Evolutionary conservation across 1,284 basidiomycete species (phyloP).

Genomic region (Lentinula novae-zelandiae): DNA sequence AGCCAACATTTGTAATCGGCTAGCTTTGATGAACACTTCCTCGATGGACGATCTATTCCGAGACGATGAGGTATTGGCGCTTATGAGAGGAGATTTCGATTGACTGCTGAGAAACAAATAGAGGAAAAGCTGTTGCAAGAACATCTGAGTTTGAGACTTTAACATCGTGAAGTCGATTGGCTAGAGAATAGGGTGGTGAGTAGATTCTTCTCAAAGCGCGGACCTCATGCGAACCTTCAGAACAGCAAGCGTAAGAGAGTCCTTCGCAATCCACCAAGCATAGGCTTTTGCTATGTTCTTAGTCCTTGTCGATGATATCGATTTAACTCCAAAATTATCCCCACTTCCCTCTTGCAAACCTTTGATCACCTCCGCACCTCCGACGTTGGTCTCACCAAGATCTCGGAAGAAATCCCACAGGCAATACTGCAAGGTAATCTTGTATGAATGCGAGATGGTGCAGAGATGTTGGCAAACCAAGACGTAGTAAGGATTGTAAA

Average conservation of each 20-base stretch:
- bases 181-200: constrained; percentile 32
- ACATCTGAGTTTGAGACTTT: constrained; percentile 57
- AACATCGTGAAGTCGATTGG: constrained; percentile 82
- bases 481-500: constrained; percentile 96
- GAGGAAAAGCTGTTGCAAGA: constrained; percentile 67
- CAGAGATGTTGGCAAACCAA: constrained; percentile 80
- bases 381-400: constrained; percentile 81
- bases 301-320: constrained; percentile 57
- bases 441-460: constrained; percentile 74
- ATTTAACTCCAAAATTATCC: constrained; percentile 45
- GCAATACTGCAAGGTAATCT: constrained; percentile 93
- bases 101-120: constrained; percentile 74
- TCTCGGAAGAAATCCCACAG: constrained; percentile 97
- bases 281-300: constrained; percentile 73
- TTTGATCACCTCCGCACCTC: constrained; percentile 77
- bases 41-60: constrained; percentile 63
- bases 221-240: constrained; percentile 64
- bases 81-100: constrained; percentile 58
- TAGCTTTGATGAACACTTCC: constrained; percentile 68
- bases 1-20: constrained; percentile 54
- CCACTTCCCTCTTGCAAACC: constrained; percentile 45
- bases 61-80: constrained; percentile 34
- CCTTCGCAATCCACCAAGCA: constrained; percentile 83
- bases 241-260: constrained; percentile 66
- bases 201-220: background rate